phyloP scores from a whole-genome alignment of 208 protist species.

The Trichomonas tenax region DNA sequence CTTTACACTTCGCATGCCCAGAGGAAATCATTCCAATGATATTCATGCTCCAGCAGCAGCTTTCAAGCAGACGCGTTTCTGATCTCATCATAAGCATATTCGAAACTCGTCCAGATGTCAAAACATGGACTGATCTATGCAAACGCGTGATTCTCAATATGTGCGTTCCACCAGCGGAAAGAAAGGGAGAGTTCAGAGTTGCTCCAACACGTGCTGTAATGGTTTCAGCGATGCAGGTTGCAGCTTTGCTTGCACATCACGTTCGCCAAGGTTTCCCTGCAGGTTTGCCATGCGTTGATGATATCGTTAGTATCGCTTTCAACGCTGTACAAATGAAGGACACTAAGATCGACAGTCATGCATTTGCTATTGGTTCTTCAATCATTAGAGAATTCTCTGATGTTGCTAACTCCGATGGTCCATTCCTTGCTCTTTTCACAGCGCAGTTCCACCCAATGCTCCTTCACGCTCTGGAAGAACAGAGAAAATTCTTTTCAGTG shows the following conservation, averaged over 20 bases:
- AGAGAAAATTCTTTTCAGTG: not conserved
- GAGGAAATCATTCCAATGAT: not conserved
- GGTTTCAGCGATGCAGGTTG: not conserved
- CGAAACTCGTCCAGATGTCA: not conserved
- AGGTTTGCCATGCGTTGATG: not conserved
- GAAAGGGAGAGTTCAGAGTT: not conserved
- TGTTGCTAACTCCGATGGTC: not conserved
- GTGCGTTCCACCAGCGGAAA: not conserved
- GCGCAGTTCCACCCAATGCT: not conserved
- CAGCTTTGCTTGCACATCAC: not conserved
- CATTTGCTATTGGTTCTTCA: not conserved
- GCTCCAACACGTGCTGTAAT: not conserved
- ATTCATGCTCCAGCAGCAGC: not conserved
- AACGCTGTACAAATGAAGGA: not conserved
- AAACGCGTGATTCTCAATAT: not conserved
- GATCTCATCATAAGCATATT: not conserved
- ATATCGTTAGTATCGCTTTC: not conserved
- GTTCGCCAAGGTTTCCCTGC: not conserved
- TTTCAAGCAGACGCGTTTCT: not conserved
- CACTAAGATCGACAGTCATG: not conserved
- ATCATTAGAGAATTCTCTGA: not conserved
- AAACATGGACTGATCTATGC: not conserved
- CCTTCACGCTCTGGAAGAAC: not conserved
- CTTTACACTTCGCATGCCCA: not conserved
- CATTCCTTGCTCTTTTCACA: not conserved